A percentile compares a stretch with the other conserved stretches of the same genome.
Conservation (phyloP, 208 protist genomes). For the Trypanosoma mega region DNA sequence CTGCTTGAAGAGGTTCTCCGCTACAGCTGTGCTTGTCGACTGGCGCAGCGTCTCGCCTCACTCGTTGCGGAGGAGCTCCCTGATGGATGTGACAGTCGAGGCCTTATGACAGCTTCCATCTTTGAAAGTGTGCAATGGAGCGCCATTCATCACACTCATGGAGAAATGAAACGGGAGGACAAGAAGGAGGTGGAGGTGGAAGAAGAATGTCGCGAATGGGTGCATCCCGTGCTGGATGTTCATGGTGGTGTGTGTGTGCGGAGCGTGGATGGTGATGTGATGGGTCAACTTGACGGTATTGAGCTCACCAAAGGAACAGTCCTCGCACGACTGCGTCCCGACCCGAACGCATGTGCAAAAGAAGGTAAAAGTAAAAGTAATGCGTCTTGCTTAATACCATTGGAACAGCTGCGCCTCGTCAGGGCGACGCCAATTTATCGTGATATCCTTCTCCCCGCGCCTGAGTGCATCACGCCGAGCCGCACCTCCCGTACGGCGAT, state of each 20-base stretch:
- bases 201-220: not conserved
- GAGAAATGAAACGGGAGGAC: too few relatives aligned
- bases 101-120: slow-evolving; percentile 33
- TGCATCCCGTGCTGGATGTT: slow-evolving; percentile 44
- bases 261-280: not conserved
- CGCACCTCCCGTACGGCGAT: slow-evolving; percentile 34
- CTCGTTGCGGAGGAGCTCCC: slow-evolving; percentile 7
- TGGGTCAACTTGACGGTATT: slow-evolving; percentile 3
- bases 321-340: not conserved
- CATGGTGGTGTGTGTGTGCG: slow-evolving; percentile 21
- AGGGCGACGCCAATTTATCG: slow-evolving; percentile 26
- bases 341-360: not conserved
- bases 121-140: slow-evolving; percentile 37
- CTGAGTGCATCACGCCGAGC: slow-evolving; percentile 37
- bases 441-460: slow-evolving; percentile 32
- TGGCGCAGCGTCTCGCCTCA: not conserved
- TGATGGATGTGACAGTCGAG: slow-evolving; percentile 15
- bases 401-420: slow-evolving; percentile 23
- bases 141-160: not conserved
- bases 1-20: slow-evolving; percentile 18
- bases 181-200: too few relatives aligned
- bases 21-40: slow-evolving; percentile 7
- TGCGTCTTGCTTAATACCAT: too few relatives aligned
- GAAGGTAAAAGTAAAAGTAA: not conserved
- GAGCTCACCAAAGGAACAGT: slow-evolving; percentile 4